Conservation (phyloP, 768 basidiomycete species). For the Strobilomyces echinocephalus region DNA sequence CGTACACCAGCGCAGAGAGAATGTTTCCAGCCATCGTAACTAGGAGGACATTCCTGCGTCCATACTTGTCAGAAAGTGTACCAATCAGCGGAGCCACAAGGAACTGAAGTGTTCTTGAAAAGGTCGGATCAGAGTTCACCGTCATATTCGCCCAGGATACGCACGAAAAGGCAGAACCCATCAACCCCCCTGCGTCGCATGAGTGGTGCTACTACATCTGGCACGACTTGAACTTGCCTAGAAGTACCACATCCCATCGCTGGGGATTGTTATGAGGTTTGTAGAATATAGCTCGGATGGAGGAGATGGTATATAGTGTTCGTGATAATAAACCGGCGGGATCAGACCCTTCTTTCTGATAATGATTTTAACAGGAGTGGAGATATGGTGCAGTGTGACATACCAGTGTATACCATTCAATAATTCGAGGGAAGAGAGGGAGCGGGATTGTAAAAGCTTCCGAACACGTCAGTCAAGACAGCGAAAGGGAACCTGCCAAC, state of each 20-base stretch:
- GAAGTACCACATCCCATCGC: constrained; percentile 90
- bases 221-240: constrained; percentile 48
- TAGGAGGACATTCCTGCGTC: constrained; percentile 78
- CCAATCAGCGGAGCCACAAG: constrained; percentile 81
- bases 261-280: constrained; percentile 55
- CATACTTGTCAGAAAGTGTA: constrained; percentile 82
- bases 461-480: constrained; percentile 11
- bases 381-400: constrained; percentile 14
- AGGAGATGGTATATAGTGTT: constrained; percentile 64
- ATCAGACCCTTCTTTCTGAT: constrained; percentile 66
- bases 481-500: neutral
- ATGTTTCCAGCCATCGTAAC: constrained; percentile 92
- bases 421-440: constrained; percentile 97
- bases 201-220: neutral
- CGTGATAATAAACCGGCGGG: constrained; percentile 66
- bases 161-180: constrained; percentile 92
- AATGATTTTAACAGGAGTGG: neutral
- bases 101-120: constrained; percentile 72
- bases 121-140: constrained; percentile 28
- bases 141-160: constrained; percentile 35
- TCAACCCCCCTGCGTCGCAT: constrained; percentile 62
- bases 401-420: constrained; percentile 85
- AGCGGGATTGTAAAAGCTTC: constrained; percentile 90
- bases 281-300: constrained; percentile 62
- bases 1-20: constrained; percentile 79